A percentile compares a stretch with the other conserved stretches of the same genome.
These are phyloP conservation scores for Pyrenopolyporus hunteri DNA, from an alignment of 495 filamentous ascomycete genomes.

Conservation along the genomic window DNA sequence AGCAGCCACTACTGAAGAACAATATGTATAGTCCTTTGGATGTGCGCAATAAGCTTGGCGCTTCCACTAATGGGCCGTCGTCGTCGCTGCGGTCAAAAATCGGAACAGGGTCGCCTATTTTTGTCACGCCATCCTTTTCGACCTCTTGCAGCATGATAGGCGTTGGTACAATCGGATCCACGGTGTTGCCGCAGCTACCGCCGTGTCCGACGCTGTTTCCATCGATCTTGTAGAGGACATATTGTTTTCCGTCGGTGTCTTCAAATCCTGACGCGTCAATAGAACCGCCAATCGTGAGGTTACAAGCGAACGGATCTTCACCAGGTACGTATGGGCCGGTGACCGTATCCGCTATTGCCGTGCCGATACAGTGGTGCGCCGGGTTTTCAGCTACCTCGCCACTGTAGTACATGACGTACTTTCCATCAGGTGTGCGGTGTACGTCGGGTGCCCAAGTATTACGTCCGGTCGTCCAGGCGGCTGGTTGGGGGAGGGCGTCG, in stretches of 20 bases:
- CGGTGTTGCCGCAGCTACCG: conserved; percentile 61
- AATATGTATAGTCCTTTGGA: conserved; percentile 59
- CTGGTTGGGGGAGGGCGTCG: conserved; percentile 41
- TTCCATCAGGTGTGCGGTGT: conserved; percentile 42
- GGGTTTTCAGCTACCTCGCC: conserved; percentile 48
- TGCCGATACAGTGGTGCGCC: conserved; percentile 61
- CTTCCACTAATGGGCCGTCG: conserved; percentile 68
- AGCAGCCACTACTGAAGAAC: conserved; percentile 66
- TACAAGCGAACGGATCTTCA: conserved; percentile 56
- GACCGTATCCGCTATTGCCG: conserved; percentile 49
- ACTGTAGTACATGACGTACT: conserved; percentile 66
- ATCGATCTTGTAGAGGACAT: conserved; percentile 68
- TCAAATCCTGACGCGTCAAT: conserved; percentile 64
- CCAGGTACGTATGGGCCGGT: conserved; percentile 60
- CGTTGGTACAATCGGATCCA: conserved; percentile 55
- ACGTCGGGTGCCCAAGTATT: conserved; percentile 61
- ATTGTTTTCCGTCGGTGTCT: conserved; percentile 59
- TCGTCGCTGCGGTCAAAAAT: conserved; percentile 60
- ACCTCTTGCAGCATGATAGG: conserved; percentile 68
- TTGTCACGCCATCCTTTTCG: conserved; percentile 56
- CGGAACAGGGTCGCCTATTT: conserved; percentile 55
- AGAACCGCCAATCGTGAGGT: conserved; percentile 57
- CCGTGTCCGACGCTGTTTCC: conserved; percentile 65
- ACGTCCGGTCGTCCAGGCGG: conserved; percentile 39
- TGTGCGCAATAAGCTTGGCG: conserved; percentile 56